Base-by-base conservation (phyloP, 2,329 filamentous ascomycete species). In the Beauveria pseudobassiana region DNA sequence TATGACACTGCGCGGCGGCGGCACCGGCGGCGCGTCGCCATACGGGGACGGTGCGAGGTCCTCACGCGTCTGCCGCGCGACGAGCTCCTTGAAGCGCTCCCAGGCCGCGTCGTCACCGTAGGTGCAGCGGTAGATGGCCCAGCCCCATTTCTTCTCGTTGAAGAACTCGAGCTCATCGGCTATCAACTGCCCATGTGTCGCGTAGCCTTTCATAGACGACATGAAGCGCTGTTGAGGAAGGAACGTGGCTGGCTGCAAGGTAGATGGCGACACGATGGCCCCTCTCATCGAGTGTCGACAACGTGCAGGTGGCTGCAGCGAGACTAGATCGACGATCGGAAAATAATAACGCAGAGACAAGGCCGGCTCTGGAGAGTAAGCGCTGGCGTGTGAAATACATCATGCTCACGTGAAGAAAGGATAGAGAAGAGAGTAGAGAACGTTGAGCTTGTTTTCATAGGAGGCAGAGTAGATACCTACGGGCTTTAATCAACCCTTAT, bases 31-130 rank as follows among this genome's bases (percentile, higher is more conserved):
- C 22, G 22, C 9, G n/a, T 14, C 20, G 9, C 10, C 14, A 22
- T 12, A 48, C 45, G 45, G 45, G 22, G 18, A 34, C 30, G 40
- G 45, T 30, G n/a, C 16, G 24, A 56, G 24, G 14, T 48, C 12
- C 12, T 38, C 18, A 7, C 50, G 50, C 16, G 45, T 55, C n/a
- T 28, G n/a, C 28, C 3, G 28, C 50, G 38, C 63, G 3, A 66
- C 58, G 20, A 53, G 61, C 4, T 57, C 0, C 0, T 63, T 28
- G 40, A 63, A 64, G 20, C 61, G 57, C 3, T 45, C 22, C 65
- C 62, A 67, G 12, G 62, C 57, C 0, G 53, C 63, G 26, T 61
- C 62, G 30, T 67, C 63, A 3, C 43, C 48, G 42, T 67, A 67
- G 10, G 45, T 48, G 45, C 45, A 48, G 8, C 42, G 42, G 34